Conservation (phyloP, 2,329 filamentous ascomycete genomes). For the Epichloe baconii region DNA sequence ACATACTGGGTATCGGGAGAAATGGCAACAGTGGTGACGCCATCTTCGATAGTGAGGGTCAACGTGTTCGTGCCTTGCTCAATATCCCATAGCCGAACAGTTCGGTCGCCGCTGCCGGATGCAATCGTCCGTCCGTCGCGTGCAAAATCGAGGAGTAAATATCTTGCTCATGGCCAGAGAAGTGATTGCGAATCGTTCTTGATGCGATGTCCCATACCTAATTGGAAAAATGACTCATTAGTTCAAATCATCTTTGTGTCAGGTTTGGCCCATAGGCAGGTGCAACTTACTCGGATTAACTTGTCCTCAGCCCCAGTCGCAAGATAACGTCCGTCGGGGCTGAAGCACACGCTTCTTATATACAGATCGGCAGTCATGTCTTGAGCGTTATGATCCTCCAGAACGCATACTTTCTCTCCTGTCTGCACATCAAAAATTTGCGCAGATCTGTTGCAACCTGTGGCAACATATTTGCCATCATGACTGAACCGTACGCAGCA, state of each 20-base stretch:
- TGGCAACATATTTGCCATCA: slow-evolving; percentile 91
- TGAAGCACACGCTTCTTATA: slow-evolving; percentile 97
- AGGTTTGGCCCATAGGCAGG: neutral
- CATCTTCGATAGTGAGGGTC: slow-evolving; percentile 86
- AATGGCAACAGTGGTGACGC: slow-evolving; percentile 93
- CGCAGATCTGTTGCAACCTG: slow-evolving; percentile 96
- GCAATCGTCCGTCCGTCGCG: slow-evolving; percentile 89
- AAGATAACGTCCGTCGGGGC: slow-evolving; percentile 83
- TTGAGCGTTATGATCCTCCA: slow-evolving; percentile 70
- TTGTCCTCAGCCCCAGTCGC: slow-evolving; percentile 97
- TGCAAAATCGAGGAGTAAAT: slow-evolving; percentile 96
- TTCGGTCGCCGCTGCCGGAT: slow-evolving; percentile 87
- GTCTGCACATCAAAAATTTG: slow-evolving; percentile 92
- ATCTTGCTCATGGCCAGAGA: slow-evolving; percentile 95
- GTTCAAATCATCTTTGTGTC: neutral
- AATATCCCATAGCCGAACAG: slow-evolving; percentile 93
- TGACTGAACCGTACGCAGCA: slow-evolving; percentile 96
- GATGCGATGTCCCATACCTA: slow-evolving; percentile 89
- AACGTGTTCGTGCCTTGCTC: slow-evolving; percentile 70
- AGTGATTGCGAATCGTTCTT: slow-evolving; percentile 78
- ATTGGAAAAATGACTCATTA: slow-evolving; percentile 6
- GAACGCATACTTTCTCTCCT: slow-evolving; percentile 75
- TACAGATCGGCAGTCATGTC: slow-evolving; percentile 88
- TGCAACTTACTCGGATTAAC: slow-evolving; percentile 66
- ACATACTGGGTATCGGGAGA: slow-evolving; percentile 91